phyloP scores from a whole-genome alignment of 306 rosid species.

The Dalbergia cochinchinensis region DNA sequence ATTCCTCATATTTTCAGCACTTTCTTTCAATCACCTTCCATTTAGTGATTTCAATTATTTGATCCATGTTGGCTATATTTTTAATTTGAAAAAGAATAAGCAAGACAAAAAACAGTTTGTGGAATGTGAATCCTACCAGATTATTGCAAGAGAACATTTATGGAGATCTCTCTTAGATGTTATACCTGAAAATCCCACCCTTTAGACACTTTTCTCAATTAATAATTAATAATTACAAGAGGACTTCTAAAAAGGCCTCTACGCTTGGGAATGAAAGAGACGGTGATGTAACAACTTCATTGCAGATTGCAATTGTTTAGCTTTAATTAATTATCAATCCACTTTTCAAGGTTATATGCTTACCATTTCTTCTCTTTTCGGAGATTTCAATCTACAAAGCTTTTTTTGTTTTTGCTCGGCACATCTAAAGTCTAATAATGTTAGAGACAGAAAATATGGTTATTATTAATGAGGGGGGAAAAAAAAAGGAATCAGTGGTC shows the following conservation, averaged over 20 bases:
- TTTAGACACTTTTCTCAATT: constrained; percentile 1
- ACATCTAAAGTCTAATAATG: neutral
- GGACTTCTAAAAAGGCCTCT: neutral
- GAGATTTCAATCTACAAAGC: neutral
- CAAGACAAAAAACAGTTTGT: neutral
- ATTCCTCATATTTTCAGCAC: constrained; percentile 7
- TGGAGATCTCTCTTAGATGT: neutral
- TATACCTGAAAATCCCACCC: neutral
- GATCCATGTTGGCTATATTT: neutral
- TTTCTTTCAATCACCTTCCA: neutral
- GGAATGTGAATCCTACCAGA: neutral
- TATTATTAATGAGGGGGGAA: neutral
- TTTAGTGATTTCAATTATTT: constrained; percentile 29
- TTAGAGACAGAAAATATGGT: neutral
- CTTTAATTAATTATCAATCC: neutral
- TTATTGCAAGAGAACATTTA: neutral
- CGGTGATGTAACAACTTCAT: neutral
- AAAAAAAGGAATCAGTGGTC: neutral
- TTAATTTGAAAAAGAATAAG: neutral
- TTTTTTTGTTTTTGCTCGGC: neutral
- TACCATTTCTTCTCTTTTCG: neutral
- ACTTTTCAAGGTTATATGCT: neutral
- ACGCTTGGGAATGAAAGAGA: neutral
- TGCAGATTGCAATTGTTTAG: constrained; percentile 8
- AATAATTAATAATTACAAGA: neutral